Conservation (phyloP, 495 filamentous ascomycete species). For the Penicillium verhagenii region DNA sequence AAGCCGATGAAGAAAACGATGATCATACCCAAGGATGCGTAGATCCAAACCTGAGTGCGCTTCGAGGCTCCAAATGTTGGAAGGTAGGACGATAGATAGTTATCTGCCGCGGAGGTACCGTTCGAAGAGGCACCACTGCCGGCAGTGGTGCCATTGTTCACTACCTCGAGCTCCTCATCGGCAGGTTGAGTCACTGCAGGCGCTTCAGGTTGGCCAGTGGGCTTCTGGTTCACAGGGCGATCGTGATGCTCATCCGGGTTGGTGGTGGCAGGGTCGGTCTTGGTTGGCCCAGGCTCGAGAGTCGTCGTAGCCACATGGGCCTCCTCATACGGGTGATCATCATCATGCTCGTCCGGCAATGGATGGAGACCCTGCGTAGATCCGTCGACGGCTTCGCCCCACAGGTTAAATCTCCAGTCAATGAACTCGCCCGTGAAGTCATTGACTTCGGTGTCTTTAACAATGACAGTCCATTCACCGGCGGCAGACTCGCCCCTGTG, state of each 20-base stretch:
- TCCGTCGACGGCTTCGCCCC: conserved; percentile 82
- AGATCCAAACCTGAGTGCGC: conserved; percentile 92
- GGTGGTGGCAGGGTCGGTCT: conserved; percentile 37
- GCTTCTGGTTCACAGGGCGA: conserved; percentile 69
- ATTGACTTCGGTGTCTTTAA: conserved; percentile 84
- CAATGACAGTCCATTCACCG: conserved; percentile 85
- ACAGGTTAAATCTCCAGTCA: conserved; percentile 93
- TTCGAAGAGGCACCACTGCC: conserved; percentile 42
- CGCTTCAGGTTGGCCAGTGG: conserved; percentile 39
- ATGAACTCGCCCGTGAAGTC: conserved; percentile 71
- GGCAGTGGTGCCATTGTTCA: conserved; percentile 15
- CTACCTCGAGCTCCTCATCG: conserved; percentile 22
- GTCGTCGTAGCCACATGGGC: conserved; percentile 54
- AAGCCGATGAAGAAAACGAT: conserved; percentile 78
- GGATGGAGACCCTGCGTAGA: conserved; percentile 69
- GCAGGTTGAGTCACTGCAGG: conserved; percentile 22
- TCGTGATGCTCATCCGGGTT: conserved; percentile 69
- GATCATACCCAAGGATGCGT: conserved; percentile 80
- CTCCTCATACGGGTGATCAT: conserved; percentile 70
- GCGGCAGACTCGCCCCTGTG: conserved; percentile 82
- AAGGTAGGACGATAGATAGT: conserved; percentile 84
- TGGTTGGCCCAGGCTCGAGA: conserved; percentile 43
- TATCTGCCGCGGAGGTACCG: conserved; percentile 41
- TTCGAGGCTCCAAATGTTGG: conserved; percentile 94
- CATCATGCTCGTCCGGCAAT: conserved; percentile 79